phyloP scores from a whole-genome alignment of 2,329 filamentous ascomycete species.

The Curvularia hawaiiensis region DNA sequence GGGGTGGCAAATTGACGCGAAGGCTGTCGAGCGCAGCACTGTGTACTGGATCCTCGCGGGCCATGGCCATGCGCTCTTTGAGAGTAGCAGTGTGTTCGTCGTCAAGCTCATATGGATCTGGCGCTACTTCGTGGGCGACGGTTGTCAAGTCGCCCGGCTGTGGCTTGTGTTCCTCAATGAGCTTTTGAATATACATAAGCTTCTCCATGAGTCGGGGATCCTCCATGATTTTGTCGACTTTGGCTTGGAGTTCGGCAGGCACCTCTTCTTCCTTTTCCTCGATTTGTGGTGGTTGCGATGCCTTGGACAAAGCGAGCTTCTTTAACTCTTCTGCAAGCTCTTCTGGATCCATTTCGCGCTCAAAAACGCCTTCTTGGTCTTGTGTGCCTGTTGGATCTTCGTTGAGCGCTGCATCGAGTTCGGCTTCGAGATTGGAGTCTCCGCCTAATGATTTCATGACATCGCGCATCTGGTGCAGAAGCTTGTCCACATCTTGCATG shows the following conservation, averaged over 20 bases:
- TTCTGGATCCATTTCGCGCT: slow-evolving; percentile 29
- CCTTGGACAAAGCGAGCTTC: slow-evolving; percentile 23
- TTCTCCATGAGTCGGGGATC: slow-evolving; percentile 43
- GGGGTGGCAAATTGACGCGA: slow-evolving; percentile 34
- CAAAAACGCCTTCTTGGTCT: slow-evolving; percentile 21
- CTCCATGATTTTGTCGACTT: slow-evolving; percentile 43
- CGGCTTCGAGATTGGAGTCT: slow-evolving; percentile 25
- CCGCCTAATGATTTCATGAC: slow-evolving; percentile 31
- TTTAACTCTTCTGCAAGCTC: slow-evolving; percentile 31
- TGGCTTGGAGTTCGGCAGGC: slow-evolving; percentile 38
- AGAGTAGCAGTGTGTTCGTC: slow-evolving; percentile 30
- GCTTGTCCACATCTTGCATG: slow-evolving; percentile 28
- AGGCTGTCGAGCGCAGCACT: slow-evolving; percentile 33
- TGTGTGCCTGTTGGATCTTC: slow-evolving; percentile 20
- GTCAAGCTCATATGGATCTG: slow-evolving; percentile 38
- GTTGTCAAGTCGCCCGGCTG: slow-evolving; percentile 20
- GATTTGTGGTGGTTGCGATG: slow-evolving; percentile 5
- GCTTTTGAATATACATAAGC: slow-evolving; percentile 36
- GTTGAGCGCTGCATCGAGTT: slow-evolving; percentile 28
- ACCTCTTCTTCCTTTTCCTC: slow-evolving; percentile 28
- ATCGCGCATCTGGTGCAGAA: slow-evolving; percentile 35
- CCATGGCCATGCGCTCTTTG: slow-evolving; percentile 32
- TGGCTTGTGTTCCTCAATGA: slow-evolving; percentile 26
- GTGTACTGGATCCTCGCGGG: slow-evolving; percentile 38
- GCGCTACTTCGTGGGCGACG: slow-evolving; percentile 30